Base-by-base conservation (phyloP, 495 filamentous ascomycete species). In the Cairneyella variabilis region DNA sequence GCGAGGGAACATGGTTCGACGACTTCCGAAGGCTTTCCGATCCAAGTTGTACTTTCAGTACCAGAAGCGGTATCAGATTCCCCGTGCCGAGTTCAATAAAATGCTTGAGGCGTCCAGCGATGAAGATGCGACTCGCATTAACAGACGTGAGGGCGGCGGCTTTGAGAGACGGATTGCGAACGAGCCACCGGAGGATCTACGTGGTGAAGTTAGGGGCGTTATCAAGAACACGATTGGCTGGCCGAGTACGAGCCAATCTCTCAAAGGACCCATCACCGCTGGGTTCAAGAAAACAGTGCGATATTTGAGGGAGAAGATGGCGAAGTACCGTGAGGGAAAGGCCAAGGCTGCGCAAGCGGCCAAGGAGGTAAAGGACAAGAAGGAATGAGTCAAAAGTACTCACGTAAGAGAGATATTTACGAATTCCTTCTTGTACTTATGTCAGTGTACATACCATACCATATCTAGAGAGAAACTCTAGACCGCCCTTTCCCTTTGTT, bases 1-100 rank as follows among this genome's bases (percentile, higher is more conserved):
- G 62, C 82, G 93, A 38, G 91, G 88, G 18, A 97, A 98, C 65
- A 97, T 97, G 88, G 91, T 98, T 8, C 83, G 95, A 10, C 85
- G 93, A 21, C 73, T 98, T 11, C 95, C 93, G 0, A 90, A 88
- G 51, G 73, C 83, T 1, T 97, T 98, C 78, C 79, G 93, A 12
- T 77, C 88, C 42, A 91, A 89, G 58, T 68, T 98, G 2, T 98
- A 97, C 70, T 95, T 93, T 69, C 83, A 89, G 60, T 97, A 95
- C 61, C 93, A 97, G 68, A 78, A 84, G 57, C 91, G 95, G 62
- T 96, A 86, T 59, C 76, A 78, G 28, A 95, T 97, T 28, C 91
- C 93, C 0, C 84, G 80, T 21, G 72, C 74, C 2, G 89, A 96
- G 36, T 98, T 96, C 68, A 68, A 88, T 54, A 81, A 86, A 64